Conservation (phyloP, 2,329 filamentous ascomycete species). For the Achaetomium macrosporum region DNA sequence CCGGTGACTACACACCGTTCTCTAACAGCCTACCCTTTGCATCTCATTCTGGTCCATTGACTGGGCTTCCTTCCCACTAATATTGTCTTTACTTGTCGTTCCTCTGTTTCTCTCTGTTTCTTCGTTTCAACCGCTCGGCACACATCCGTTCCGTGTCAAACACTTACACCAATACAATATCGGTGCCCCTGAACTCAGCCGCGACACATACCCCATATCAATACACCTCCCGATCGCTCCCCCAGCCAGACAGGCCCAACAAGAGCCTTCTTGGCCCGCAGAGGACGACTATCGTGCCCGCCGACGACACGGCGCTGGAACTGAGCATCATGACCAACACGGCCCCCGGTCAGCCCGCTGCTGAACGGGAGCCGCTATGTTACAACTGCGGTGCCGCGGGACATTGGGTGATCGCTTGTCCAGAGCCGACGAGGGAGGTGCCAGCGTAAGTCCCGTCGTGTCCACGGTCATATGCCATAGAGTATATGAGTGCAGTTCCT, state of each 20-base stretch:
- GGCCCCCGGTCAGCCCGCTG: constrained; percentile 27
- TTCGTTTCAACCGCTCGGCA: not conserved
- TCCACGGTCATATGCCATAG: constrained; percentile 2
- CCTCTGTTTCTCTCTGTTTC: not conserved
- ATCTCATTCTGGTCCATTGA: not conserved
- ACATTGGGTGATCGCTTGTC: constrained; percentile 50
- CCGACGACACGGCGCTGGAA: no score
- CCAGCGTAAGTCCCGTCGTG: constrained; percentile 43
- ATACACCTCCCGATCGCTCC: no score
- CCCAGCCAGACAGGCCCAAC: no score
- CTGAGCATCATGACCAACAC: constrained; percentile 15
- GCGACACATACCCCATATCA: no score
- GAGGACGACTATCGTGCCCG: no score
- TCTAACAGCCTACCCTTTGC: not conserved
- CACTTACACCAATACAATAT: no score
- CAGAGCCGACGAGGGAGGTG: constrained; percentile 42
- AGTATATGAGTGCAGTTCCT: not conserved
- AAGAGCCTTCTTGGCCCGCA: no score
- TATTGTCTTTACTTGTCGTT: not conserved
- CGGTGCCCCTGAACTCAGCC: no score
- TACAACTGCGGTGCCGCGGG: constrained; percentile 49
- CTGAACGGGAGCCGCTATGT: constrained; percentile 36
- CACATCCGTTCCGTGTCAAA: no score
- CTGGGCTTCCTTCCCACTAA: no score
- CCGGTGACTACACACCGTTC: no score